Evolutionary conservation across 306 rosid species (phyloP), one percentile per base, ranked within the genome.

Genomic region (Prosopis cineraria): DNA sequence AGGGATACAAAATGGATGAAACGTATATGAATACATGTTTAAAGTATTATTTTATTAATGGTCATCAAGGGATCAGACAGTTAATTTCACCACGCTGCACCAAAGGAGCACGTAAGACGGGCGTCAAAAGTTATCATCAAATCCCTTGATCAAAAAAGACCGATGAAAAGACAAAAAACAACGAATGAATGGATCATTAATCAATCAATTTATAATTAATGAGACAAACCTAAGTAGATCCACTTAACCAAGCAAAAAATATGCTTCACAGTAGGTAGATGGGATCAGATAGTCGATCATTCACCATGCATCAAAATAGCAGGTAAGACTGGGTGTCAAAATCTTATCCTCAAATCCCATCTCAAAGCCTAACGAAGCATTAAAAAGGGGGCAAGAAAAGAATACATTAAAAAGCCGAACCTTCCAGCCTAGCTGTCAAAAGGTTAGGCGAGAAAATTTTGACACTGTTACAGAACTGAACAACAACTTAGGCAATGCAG

Each of bases 211-310:
- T 37, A 4, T 37, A 37, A 2, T 9, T 9, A 31, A 14, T 8
- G 1, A 3, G 44, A 24, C 45, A 1, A 66, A 24, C 12, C 7
- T 22, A 0, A 37, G 0, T 5, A 12, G 0, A 1, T 4, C 13
- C 6, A 40, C 0, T 9, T 1, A 22, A 12, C n/a, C 0, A 22
- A 20, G 22, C 4, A 17, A 1, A 63, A 7, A 34, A 3, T 4
- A 74, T 1, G 48, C 41, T 9, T 48, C 2, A 8, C 0, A 24
- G 1, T 0, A 1, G 13, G 12, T 1, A 7, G 2, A 45, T 45
- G 75, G 81, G 83, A 86, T 86, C 89, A 80, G 89, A 86, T 83
- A 83, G 85, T 83, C 81, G 79, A 83, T 75, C 83, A 9, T 0
- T 85, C 89, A 83, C 89, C 87, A 77, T 5, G 31, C 27, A 83